Evolutionary conservation across 176 grass and related monocot genomes (phyloP).

Genomic region (Carex littledalei): DNA sequence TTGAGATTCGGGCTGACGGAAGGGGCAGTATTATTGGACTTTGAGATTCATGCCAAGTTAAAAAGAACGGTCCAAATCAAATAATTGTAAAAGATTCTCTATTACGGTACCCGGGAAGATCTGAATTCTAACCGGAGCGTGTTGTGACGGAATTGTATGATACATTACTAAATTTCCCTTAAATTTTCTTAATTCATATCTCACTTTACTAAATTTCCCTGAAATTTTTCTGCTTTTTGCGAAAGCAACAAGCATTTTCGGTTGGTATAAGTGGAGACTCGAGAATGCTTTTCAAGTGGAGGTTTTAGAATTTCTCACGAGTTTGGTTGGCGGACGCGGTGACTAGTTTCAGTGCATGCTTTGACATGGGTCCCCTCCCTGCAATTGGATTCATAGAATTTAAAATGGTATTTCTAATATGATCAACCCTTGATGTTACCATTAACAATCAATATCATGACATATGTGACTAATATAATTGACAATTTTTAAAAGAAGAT

Average conservation of each 20-base stretch:
- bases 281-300: background rate
- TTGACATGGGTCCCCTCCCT: background rate
- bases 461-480: background rate
- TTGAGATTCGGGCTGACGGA: no score
- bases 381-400: background rate
- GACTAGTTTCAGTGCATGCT: background rate
- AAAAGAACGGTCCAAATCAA: no score
- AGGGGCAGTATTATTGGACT: no score
- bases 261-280: background rate
- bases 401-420: background rate
- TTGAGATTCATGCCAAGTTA: no score
- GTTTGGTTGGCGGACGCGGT: background rate
- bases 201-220: background rate
- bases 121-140: no score
- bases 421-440: background rate
- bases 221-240: background rate
- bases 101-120: no score
- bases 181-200: background rate
- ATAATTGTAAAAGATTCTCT: no score
- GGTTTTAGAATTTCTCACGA: background rate
- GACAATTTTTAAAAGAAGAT: background rate
- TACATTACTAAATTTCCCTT: background rate
- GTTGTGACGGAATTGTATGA: no score
- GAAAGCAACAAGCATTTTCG: background rate
- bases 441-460: background rate